These are phyloP conservation scores for Candida ovalis DNA, from an alignment of 805 yeast species.

Conservation along the genomic window DNA sequence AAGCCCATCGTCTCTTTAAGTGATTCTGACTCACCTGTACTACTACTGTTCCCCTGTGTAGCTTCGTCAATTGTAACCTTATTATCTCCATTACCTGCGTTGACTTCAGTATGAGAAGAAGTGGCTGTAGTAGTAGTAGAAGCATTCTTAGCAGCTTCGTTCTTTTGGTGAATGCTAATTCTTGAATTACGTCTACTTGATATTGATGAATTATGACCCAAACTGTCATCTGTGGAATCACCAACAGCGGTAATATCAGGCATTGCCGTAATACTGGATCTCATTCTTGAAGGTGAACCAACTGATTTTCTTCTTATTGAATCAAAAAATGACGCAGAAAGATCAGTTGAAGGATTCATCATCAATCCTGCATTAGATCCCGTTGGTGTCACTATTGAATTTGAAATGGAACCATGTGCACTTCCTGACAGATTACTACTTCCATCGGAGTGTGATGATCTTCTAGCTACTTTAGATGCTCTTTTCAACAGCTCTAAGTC, in stretches of 20 bases:
- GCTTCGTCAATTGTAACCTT: neutral
- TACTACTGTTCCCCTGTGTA: neutral
- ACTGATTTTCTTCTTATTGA: slow-evolving; percentile 2
- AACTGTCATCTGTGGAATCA: slow-evolving; percentile 1
- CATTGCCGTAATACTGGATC: slow-evolving; percentile 7
- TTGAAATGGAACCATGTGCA: slow-evolving; percentile 2
- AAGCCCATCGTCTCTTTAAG: neutral
- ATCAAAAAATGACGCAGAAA: neutral
- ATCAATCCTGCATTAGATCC: neutral
- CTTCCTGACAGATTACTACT: neutral
- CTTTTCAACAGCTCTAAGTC: slow-evolving; percentile 52
- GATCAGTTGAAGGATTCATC: neutral
- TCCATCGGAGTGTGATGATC: slow-evolving; percentile 12
- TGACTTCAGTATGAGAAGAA: too few relatives aligned
- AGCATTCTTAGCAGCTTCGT: neutral
- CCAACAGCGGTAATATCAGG: neutral
- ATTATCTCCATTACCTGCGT: too few relatives aligned
- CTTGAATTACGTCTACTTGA: slow-evolving; percentile 7
- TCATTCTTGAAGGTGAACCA: slow-evolving; percentile 6
- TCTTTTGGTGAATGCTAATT: neutral
- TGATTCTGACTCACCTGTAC: neutral
- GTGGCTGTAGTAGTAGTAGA: neutral
- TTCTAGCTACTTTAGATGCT: slow-evolving; percentile 34
- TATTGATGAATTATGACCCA: neutral
- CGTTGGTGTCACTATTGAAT: neutral